These are phyloP conservation scores for Pharus latifolius DNA, from an alignment of 176 grass and related monocot species.

Conservation along the genomic window DNA sequence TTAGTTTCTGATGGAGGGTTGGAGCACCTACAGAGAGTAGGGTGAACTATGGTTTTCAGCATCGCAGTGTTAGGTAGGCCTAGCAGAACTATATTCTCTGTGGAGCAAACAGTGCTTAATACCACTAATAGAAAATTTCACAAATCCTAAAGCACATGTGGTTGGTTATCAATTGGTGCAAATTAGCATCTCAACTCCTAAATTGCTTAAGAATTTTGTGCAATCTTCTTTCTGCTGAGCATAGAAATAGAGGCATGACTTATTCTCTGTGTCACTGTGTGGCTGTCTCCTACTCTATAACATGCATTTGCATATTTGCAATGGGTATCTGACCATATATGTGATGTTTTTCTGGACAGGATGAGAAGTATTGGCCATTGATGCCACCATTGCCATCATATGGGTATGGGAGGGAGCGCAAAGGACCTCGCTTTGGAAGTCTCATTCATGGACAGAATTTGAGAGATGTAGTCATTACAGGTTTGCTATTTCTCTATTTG, in stretches of 20 bases:
- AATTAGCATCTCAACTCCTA: too few species aligned
- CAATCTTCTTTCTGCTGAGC: too few species aligned
- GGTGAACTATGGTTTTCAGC: neutral
- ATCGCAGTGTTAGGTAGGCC: neutral
- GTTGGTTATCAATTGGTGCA: too few species aligned
- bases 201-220: too few species aligned
- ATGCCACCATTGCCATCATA: conserved; percentile 85
- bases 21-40: too few species aligned
- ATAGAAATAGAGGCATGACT: too few species aligned
- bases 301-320: neutral
- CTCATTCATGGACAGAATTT: conserved; percentile 96
- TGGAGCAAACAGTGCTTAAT: too few species aligned
- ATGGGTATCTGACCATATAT: conserved; percentile 9
- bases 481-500: conserved; percentile 23
- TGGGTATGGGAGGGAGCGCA: conserved; percentile 81
- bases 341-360: conserved; percentile 31
- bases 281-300: neutral
- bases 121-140: too few species aligned
- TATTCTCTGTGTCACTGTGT: too few species aligned
- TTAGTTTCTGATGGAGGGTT: too few species aligned
- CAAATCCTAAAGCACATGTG: too few species aligned
- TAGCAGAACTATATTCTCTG: neutral
- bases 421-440: conserved; percentile 81
- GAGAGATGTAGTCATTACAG: conserved; percentile 83
- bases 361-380: conserved; percentile 74